Evolutionary conservation across 2,329 filamentous ascomycete species (phyloP), one percentile per base, ranked within the genome.

Genomic region (Pseudopithomyces chartarum): DNA sequence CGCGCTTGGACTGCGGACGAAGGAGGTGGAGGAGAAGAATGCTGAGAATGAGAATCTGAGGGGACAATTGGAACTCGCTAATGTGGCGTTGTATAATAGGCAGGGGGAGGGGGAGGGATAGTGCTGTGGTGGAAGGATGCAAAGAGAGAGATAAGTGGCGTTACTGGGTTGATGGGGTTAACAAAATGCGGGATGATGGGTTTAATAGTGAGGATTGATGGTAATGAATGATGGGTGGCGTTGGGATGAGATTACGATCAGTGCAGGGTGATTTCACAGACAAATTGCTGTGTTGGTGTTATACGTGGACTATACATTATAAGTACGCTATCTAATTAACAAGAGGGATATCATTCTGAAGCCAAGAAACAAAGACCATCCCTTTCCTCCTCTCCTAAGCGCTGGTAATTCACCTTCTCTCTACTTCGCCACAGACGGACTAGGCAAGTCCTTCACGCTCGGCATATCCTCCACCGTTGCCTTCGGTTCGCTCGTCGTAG

Each of bases 371-470:
- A 36, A 6, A 23, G 23, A 23, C n/a, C 13, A n/a, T 26, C 40
- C 17, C 22, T 23, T 7, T 17, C 4, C 36, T n/a, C 17, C 10
- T 20, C 22, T 39, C 6, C 42, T 26, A 38, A 17, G n/a, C 34
- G 6, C 19, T 40, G n/a, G 34, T 23, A 32, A 17, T n/a, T 26
- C 15, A 17, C n/a, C 17, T 19, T 4, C 13, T 22, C 32, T 48
- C 44, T 40, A 52, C 34, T 22, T 55, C 40, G 62, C 64, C 5
- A 52, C 46, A 12, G 61, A 57, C 22, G 76, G 75, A 29, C 73
- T 70, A 10, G 74, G 74, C 56, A 76, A 58, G 60, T 76, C 62
- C 32, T 66, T 63, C 32, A 77, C 74, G 32, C 71, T 71, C 1
- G 73, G 74, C 59, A 77, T 52, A 57, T 77, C 70, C 15, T 62